phyloP scores from a whole-genome alignment of 129 eudicot species.

The Tagetes erecta region DNA sequence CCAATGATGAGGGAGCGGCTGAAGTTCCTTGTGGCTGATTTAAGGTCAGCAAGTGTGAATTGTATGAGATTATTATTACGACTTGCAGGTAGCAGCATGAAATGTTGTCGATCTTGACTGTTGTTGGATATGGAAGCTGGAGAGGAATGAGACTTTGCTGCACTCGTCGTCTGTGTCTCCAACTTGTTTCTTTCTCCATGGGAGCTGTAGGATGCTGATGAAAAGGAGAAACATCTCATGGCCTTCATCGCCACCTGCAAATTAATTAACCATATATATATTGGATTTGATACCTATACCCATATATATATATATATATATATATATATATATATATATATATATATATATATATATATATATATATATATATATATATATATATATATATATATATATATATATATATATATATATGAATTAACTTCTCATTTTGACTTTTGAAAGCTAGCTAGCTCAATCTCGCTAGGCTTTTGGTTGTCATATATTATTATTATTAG shows the following conservation, averaged over 20 bases:
- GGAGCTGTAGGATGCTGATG: slow-evolving; percentile 7
- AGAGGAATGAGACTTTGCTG: slow-evolving; percentile 53
- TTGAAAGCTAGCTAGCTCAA: no score
- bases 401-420: no score
- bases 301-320: no score
- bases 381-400: no score
- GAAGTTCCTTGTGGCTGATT: slow-evolving; percentile 60
- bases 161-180: slow-evolving; percentile 37
- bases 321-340: no score
- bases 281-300: no score
- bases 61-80: slow-evolving; percentile 48
- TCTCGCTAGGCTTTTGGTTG: no score
- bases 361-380: no score
- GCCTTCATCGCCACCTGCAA: slow-evolving; percentile 27
- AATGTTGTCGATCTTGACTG: slow-evolving; percentile 41
- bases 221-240: slow-evolving; percentile 72
- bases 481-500: no score
- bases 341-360: no score
- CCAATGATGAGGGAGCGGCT: slow-evolving; percentile 74
- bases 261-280: not conserved
- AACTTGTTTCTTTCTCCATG: slow-evolving; percentile 39
- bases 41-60: slow-evolving; percentile 57
- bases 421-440: no score
- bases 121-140: slow-evolving; percentile 40
- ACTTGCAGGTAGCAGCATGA: slow-evolving; percentile 40